These are phyloP conservation scores for Sporormia fimetaria DNA, from an alignment of 495 filamentous ascomycete genomes.

Conservation along the genomic window DNA sequence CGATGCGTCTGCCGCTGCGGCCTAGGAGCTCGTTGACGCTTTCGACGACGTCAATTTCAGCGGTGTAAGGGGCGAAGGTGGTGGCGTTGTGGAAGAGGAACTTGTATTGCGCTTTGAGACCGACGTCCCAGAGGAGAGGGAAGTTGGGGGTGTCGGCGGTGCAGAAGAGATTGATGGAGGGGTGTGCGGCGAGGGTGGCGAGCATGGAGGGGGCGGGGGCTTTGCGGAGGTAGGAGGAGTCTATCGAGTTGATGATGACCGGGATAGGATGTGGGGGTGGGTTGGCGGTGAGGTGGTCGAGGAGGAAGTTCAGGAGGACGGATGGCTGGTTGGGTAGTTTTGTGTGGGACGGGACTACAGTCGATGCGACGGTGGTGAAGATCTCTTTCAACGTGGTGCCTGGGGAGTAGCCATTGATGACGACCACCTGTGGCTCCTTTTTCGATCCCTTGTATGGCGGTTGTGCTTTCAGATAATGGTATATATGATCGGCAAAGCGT, in stretches of 20 bases:
- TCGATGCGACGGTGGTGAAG: conserved; percentile 57
- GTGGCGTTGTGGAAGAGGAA: conserved; percentile 91
- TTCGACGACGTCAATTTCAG: conserved; percentile 69
- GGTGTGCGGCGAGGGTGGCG: conserved; percentile 61
- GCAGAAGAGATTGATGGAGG: conserved; percentile 61
- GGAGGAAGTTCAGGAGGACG: conserved; percentile 54
- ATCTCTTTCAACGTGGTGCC: conserved; percentile 69
- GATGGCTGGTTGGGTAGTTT: conserved; percentile 51
- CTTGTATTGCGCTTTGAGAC: conserved; percentile 62
- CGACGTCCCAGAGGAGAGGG: conserved; percentile 78
- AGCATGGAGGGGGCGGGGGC: conserved; percentile 59
- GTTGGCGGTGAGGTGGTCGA: conserved; percentile 44
- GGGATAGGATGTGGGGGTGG: conserved; percentile 41
- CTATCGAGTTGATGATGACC: conserved; percentile 76
- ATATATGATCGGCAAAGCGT: conserved; percentile 64
- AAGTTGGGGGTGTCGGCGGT: conserved; percentile 83
- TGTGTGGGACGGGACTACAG: conserved; percentile 47
- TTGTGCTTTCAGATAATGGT: conserved; percentile 35
- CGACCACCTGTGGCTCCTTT: conserved; percentile 50
- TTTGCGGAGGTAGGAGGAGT: conserved; percentile 63
- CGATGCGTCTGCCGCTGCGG: conserved; percentile 65
- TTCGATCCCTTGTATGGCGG: conserved; percentile 19
- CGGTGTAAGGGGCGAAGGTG: conserved; percentile 65
- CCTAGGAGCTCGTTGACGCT: conserved; percentile 78
- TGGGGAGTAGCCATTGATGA: conserved; percentile 80